A percentile compares a stretch with the other conserved stretches of the same genome.
These are phyloP conservation scores for Zygoascus sp. DNA, from an alignment of 1,139 yeast genomes.

Conservation along the genomic window DNA sequence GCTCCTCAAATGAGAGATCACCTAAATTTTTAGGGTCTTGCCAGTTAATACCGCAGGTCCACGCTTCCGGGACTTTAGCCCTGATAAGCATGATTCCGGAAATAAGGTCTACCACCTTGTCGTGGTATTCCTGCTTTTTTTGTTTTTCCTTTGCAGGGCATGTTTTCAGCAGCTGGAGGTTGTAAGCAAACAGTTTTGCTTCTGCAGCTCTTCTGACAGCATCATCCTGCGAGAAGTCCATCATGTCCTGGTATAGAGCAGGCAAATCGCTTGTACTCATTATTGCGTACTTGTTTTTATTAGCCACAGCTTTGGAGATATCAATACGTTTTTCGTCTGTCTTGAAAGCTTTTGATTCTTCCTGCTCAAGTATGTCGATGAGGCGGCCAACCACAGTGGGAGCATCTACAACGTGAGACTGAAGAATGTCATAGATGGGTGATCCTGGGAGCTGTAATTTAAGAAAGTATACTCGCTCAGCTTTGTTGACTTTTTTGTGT, in stretches of 20 bases:
- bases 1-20: conserved; percentile 46
- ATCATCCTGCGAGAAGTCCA: conserved; percentile 61
- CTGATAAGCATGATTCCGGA: conserved; percentile 71
- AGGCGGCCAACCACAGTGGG: conserved; percentile 48
- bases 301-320: conserved; percentile 38
- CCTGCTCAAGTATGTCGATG: conserved; percentile 42
- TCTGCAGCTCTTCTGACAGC: conserved; percentile 54
- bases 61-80: conserved; percentile 58
- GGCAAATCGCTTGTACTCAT: conserved; percentile 51
- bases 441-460: conserved; percentile 60
- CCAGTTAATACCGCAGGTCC: conserved; percentile 79
- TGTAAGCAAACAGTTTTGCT: conserved; percentile 53
- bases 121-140: conserved; percentile 41
- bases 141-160: conserved; percentile 36
- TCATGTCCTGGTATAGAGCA: conserved; percentile 48
- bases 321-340: conserved; percentile 29
- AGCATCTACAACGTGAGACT: conserved; percentile 49
- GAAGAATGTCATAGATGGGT: conserved; percentile 53
- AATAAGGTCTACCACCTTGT: conserved; percentile 51
- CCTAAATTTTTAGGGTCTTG: conserved; percentile 50
- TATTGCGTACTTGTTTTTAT: conserved; percentile 42
- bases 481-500: conserved; percentile 1
- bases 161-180: conserved; percentile 49
- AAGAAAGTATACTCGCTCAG: conserved; percentile 43
- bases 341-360: conserved; percentile 40